Evolutionary conservation across 2,329 filamentous ascomycete genomes (phyloP).

Genomic region (Zymoseptoria ardabiliae): DNA sequence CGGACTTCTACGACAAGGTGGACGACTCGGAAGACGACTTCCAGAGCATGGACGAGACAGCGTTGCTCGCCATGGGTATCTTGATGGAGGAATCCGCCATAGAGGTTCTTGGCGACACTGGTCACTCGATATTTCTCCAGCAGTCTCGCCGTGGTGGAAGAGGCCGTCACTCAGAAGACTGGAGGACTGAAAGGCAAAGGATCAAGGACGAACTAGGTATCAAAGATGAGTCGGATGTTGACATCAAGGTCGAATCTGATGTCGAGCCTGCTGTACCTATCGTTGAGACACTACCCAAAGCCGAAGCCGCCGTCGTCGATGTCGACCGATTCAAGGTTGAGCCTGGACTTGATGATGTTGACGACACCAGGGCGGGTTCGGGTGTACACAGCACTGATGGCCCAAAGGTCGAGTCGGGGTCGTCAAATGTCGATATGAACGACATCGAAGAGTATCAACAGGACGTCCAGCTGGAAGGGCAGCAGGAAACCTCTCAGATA

Average conservation of each 20-base stretch:
- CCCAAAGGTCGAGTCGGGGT: not conserved
- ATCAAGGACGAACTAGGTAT: not conserved
- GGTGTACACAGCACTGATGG: not conserved
- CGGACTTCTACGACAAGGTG: constrained; percentile 52
- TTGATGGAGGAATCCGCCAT: constrained; percentile 63
- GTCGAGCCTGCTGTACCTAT: not conserved
- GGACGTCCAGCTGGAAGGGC: not conserved
- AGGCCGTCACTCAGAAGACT: not conserved
- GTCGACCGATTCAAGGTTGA: not conserved
- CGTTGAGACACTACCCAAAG: not conserved
- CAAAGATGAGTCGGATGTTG: not conserved
- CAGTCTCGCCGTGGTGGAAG: not conserved
- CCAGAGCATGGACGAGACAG: constrained; percentile 69
- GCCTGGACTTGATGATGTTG: not conserved
- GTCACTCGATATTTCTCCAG: constrained; percentile 66
- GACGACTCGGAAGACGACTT: constrained; percentile 32
- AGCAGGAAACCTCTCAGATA: not conserved
- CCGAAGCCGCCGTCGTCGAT: not conserved
- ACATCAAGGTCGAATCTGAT: not conserved
- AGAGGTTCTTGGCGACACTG: constrained; percentile 54
- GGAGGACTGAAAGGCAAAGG: not conserved
- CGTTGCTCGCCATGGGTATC: constrained; percentile 66
- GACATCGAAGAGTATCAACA: not conserved
- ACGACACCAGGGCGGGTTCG: not conserved
- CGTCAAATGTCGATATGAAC: not conserved